A percentile compares a stretch with the other conserved stretches of the same genome.
These are phyloP conservation scores for Hydnomerulius pinastri DNA, from an alignment of 768 basidiomycete species.

Conservation along the genomic window DNA sequence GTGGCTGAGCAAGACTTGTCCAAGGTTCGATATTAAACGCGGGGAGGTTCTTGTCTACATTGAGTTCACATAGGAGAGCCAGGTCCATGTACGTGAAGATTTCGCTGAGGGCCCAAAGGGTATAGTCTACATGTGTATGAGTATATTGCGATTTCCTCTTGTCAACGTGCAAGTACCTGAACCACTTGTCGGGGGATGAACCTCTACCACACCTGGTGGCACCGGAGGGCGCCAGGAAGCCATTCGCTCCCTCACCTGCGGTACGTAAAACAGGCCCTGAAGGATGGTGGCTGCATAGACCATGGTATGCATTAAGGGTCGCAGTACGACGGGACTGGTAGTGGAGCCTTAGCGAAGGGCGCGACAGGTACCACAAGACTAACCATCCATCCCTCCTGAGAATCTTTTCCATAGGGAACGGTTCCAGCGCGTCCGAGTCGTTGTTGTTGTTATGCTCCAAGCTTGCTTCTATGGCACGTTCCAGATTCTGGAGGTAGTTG, in stretches of 20 bases:
- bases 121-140: slow-evolving; percentile 37
- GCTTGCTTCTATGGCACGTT: slow-evolving; percentile 73
- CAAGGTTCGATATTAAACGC: slow-evolving; percentile 46
- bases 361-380: slow-evolving; percentile 17
- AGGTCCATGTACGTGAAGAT: slow-evolving; percentile 72
- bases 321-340: slow-evolving; percentile 68
- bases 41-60: slow-evolving; percentile 50
- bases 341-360: not conserved
- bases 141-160: not conserved
- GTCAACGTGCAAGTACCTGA: slow-evolving; percentile 36
- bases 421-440: slow-evolving; percentile 52
- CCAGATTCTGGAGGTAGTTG: slow-evolving; percentile 62
- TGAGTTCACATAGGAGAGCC: slow-evolving; percentile 56
- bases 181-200: slow-evolving; percentile 31
- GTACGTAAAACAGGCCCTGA: slow-evolving; percentile 61
- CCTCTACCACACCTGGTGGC: slow-evolving; percentile 16
- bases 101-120: slow-evolving; percentile 61
- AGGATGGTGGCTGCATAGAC: slow-evolving; percentile 63
- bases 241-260: slow-evolving; percentile 59
- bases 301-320: slow-evolving; percentile 51
- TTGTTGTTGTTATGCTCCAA: slow-evolving; percentile 45
- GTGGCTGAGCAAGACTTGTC: slow-evolving; percentile 36
- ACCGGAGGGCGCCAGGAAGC: slow-evolving; percentile 38
- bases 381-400: slow-evolving; percentile 62
- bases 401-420: slow-evolving; percentile 51